These are phyloP conservation scores for Blastobotrys parvus DNA, from an alignment of 805 yeast genomes.

Conservation along the genomic window DNA sequence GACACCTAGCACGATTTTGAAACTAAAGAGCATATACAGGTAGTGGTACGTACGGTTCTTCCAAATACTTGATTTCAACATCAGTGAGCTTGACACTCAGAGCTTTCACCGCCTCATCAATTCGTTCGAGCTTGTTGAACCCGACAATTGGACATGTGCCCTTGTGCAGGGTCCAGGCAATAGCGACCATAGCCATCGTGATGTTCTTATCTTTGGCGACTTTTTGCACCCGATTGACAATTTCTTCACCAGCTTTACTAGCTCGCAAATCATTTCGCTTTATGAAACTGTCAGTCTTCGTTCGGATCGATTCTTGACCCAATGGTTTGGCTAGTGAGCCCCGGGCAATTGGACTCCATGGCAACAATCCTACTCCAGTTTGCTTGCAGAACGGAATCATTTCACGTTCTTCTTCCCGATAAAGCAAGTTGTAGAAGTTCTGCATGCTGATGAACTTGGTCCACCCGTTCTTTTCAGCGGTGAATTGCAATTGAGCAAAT, in stretches of 20 bases:
- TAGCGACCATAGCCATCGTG: constrained; percentile 48
- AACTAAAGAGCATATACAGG: too few relatives aligned
- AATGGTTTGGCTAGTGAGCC: constrained; percentile 48
- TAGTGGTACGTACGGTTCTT: constrained; percentile 24
- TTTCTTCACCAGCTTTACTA: constrained; percentile 17
- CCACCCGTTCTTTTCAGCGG: constrained; percentile 52
- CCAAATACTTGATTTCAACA: constrained; percentile 25
- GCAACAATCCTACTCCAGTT: constrained; percentile 47
- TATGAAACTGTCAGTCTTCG: neutral
- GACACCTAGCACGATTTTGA: too few relatives aligned
- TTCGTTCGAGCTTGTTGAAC: constrained; percentile 37
- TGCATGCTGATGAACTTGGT: constrained; percentile 54
- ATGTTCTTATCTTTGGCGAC: constrained; percentile 39
- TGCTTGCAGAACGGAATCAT: constrained; percentile 46
- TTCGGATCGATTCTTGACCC: constrained; percentile 3
- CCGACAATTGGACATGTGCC: constrained; percentile 54
- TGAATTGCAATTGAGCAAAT: constrained; percentile 43
- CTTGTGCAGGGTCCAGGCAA: constrained; percentile 47
- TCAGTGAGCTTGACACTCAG: constrained; percentile 32
- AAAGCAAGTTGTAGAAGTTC: constrained; percentile 45
- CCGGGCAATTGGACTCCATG: constrained; percentile 54
- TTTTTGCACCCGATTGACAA: constrained; percentile 45
- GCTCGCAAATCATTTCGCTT: neutral
- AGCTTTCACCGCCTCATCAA: constrained; percentile 45
- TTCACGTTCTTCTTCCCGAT: constrained; percentile 62